These are phyloP conservation scores for Castanea mollissima DNA, from an alignment of 306 rosid genomes.

Conservation along the genomic window DNA sequence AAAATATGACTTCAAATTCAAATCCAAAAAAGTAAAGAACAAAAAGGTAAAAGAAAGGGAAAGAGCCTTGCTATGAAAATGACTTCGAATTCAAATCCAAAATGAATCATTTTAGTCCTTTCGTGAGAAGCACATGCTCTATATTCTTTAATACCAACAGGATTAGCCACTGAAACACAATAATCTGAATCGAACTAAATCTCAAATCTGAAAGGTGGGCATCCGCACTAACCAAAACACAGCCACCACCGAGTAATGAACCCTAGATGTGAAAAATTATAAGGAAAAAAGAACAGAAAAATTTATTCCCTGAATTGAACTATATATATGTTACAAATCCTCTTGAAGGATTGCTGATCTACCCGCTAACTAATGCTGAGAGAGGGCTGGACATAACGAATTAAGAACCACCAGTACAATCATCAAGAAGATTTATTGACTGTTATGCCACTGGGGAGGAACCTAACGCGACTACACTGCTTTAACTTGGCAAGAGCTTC, in stretches of 20 bases:
- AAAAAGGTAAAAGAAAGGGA: background rate
- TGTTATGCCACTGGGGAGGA: conserved; percentile 60
- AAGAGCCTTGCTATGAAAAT: conserved; percentile 17
- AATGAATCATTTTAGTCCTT: conserved; percentile 52
- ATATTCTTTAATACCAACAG: conserved; percentile 54
- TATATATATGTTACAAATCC: conserved; percentile 93
- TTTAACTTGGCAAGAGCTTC: conserved; percentile 81
- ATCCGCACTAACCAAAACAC: conserved; percentile 83
- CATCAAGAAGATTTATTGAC: conserved; percentile 71
- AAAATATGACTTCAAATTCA: conserved; percentile 27
- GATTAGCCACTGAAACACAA: conserved; percentile 64
- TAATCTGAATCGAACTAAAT: conserved; percentile 71
- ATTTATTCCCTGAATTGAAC: conserved; percentile 90
- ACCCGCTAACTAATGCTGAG: conserved; percentile 65
- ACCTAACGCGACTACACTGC: conserved; percentile 70
- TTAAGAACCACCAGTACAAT: conserved; percentile 50
- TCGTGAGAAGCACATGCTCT: conserved; percentile 47
- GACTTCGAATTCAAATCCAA: conserved; percentile 33
- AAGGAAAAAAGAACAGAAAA: conserved; percentile 33
- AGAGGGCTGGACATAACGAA: conserved; percentile 42
- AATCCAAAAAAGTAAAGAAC: background rate
- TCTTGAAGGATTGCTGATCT: conserved; percentile 69
- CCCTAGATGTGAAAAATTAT: conserved; percentile 61
- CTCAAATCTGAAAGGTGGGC: conserved; percentile 80
- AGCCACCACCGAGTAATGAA: conserved; percentile 73